A percentile compares a stretch with the other conserved stretches of the same genome.
Conservation (phyloP, 768 basidiomycete species). For the Collybia mongolica region DNA sequence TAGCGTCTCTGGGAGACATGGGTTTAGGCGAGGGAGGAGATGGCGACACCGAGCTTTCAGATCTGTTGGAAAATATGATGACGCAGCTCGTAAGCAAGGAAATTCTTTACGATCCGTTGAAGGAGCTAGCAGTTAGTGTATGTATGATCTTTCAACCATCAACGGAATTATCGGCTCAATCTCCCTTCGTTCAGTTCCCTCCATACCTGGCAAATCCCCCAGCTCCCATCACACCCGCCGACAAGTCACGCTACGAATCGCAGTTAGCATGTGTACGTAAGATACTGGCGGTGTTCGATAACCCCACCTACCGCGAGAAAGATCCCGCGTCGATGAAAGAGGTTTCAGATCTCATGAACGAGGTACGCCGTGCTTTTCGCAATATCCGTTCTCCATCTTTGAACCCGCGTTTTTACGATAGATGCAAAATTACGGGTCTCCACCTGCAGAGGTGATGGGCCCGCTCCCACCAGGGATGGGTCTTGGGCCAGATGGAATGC, state of each 20-base stretch:
- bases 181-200: constrained; percentile 58
- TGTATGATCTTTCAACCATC: constrained; percentile 11
- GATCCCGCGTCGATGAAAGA: constrained; percentile 41
- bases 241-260: constrained; percentile 60
- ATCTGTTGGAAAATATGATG: constrained; percentile 79
- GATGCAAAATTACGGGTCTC: constrained; percentile 80
- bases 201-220: constrained; percentile 62
- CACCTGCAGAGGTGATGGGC: constrained; percentile 83
- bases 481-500: constrained; percentile 48
- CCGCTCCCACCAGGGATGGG: constrained; percentile 71
- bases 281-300: constrained; percentile 68
- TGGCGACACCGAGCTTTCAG: constrained; percentile 55
- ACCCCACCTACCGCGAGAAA: constrained; percentile 54
- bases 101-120: constrained; percentile 82
- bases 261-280: constrained; percentile 57
- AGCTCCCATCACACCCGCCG: constrained; percentile 50
- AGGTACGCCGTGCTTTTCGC: constrained; percentile 42
- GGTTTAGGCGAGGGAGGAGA: constrained; percentile 31
- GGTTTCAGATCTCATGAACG: constrained; percentile 71
- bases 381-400: background rate
- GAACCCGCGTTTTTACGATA: constrained; percentile 22
- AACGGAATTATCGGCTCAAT: too few relatives aligned
- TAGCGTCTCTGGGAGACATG: constrained; percentile 45
- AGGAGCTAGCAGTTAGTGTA: constrained; percentile 74
- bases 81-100: constrained; percentile 78